phyloP scores from a whole-genome alignment of 495 filamentous ascomycete species.

The Trichodelitschia bisporula region DNA sequence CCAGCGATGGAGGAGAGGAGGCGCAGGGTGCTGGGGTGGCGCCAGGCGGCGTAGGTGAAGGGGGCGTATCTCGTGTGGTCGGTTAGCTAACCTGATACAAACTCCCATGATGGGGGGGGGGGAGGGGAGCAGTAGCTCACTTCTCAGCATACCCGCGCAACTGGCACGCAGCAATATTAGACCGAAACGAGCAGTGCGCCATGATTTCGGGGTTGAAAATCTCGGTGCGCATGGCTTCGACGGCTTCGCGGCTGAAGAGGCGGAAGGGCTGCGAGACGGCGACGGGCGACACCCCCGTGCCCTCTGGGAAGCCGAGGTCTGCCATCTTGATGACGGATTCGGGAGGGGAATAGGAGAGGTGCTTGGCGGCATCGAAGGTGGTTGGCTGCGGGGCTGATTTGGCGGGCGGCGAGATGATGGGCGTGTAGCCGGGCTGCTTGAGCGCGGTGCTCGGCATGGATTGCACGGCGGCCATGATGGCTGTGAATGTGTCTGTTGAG shows the following conservation, averaged over 20 bases:
- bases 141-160: constrained; percentile 42
- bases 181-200: constrained; percentile 36
- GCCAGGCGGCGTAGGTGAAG: constrained; percentile 51
- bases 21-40: constrained; percentile 32
- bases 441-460: too few relatives aligned
- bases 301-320: constrained; percentile 29
- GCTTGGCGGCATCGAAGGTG: constrained; percentile 26
- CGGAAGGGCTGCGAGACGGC: constrained; percentile 51
- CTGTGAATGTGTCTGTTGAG: too few relatives aligned
- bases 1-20: constrained; percentile 49
- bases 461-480: too few relatives aligned
- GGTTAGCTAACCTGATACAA: background rate
- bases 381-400: too few relatives aligned
- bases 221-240: constrained; percentile 39
- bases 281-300: constrained; percentile 34
- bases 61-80: constrained; percentile 24
- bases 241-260: constrained; percentile 41
- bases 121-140: constrained; percentile 19
- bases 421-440: too few relatives aligned
- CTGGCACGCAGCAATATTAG: constrained; percentile 38
- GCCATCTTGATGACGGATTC: constrained; percentile 31
- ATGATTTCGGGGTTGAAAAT: constrained; percentile 37
- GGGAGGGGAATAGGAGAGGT: constrained; percentile 27
- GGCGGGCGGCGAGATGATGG: too few relatives aligned
- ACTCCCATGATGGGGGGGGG: too few relatives aligned